A percentile compares a stretch with the other conserved stretches of the same genome.
phyloP scores from a whole-genome alignment of 768 basidiomycete species.

The Phaeolepiota aurea region DNA sequence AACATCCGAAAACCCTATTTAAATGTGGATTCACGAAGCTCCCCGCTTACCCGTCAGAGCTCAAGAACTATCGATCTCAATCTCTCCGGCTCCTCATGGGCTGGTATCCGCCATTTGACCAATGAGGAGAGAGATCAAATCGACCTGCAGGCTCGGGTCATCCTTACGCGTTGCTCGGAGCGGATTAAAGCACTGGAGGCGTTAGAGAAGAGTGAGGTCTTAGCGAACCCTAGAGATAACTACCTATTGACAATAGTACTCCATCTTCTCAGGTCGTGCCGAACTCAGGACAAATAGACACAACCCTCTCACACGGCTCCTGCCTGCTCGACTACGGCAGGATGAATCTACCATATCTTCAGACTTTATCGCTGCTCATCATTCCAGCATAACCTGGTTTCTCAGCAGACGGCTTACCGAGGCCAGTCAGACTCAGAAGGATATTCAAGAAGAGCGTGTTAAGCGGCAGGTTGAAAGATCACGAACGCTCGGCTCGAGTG shows the following conservation, averaged over 20 bases:
- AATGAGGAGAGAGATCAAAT: constrained; percentile 95
- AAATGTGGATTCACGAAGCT: constrained; percentile 55
- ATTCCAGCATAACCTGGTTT: constrained; percentile 88
- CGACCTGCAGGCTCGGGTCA: constrained; percentile 83
- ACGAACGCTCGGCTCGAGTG: constrained; percentile 75
- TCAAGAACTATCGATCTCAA: constrained; percentile 49
- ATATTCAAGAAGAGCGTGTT: constrained; percentile 91
- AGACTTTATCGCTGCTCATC: constrained; percentile 84
- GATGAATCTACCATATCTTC: constrained; percentile 44
- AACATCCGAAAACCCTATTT: constrained; percentile 83
- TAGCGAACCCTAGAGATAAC: too few species aligned
- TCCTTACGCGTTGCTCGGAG: constrained; percentile 80
- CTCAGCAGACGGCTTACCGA: constrained; percentile 75
- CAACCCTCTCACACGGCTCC: constrained; percentile 58
- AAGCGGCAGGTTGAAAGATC: constrained; percentile 82
- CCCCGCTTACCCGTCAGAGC: constrained; percentile 44
- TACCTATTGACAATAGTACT: too few species aligned
- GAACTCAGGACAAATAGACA: constrained; percentile 58
- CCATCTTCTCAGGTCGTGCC: constrained; percentile 53
- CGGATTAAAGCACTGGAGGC: constrained; percentile 83
- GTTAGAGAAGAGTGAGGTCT: constrained; percentile 74
- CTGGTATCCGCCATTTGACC: constrained; percentile 59
- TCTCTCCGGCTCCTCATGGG: constrained; percentile 42
- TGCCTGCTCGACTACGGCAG: constrained; percentile 63
- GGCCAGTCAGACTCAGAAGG: constrained; percentile 70